phyloP scores from a whole-genome alignment of 2,329 filamentous ascomycete species.

The Lomentospora prolificans region DNA sequence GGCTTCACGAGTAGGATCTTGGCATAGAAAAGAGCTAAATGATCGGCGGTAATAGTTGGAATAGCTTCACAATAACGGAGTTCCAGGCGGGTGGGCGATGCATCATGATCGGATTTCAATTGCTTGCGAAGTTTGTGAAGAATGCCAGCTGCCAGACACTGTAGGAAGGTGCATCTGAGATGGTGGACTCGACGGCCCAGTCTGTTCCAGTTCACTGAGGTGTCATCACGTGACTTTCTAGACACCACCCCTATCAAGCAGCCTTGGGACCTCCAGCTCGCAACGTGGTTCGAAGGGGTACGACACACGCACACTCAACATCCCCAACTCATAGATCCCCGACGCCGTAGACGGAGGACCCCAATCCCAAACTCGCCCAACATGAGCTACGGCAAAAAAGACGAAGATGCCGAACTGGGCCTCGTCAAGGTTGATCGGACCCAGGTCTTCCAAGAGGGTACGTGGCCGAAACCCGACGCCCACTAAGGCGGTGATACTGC shows the following conservation, averaged over 20 bases:
- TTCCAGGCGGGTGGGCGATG: neutral
- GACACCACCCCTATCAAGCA: slow-evolving; percentile 4
- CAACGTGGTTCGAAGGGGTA: slow-evolving; percentile 8
- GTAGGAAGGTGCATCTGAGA: too few species aligned
- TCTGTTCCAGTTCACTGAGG: too few species aligned
- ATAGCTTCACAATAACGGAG: neutral
- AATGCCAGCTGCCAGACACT: neutral
- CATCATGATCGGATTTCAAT: too few species aligned
- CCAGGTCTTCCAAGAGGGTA: slow-evolving; percentile 98
- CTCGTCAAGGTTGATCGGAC: slow-evolving; percentile 97
- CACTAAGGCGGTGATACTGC: neutral
- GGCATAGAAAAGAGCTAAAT: neutral
- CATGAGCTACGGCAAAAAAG: slow-evolving; percentile 98
- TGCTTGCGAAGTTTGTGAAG: too few species aligned
- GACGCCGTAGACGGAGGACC: slow-evolving; percentile 5
- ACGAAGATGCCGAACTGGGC: slow-evolving; percentile 89
- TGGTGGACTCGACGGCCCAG: too few species aligned
- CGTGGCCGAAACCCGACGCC: slow-evolving; percentile 26
- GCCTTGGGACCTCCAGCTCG: neutral
- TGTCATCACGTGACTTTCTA: neutral
- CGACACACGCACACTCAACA: neutral
- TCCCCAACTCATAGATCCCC: neutral
- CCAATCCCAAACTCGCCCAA: slow-evolving; percentile 29
- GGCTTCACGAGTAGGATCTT: too few species aligned
- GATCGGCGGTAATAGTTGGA: neutral